These are phyloP conservation scores for Plasmodium vivax DNA, from an alignment of 169 alveolate genomes.

Conservation along the genomic window DNA sequence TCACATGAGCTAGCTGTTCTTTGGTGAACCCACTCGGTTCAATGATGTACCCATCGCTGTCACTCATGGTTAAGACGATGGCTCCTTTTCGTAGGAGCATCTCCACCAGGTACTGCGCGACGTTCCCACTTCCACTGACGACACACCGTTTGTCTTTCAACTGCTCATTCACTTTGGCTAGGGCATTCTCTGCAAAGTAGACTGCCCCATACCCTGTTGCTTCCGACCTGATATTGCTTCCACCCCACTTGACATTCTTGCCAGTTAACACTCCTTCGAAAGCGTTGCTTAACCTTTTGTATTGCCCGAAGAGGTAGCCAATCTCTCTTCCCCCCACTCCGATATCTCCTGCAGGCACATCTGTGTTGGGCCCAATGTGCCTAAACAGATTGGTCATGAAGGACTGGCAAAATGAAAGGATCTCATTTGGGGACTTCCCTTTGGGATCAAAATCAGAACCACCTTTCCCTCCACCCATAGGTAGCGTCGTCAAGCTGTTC, in stretches of 20 bases:
- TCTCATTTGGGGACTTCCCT: conserved; percentile 87
- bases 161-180: conserved; percentile 59
- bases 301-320: conserved; percentile 90
- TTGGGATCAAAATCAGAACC: conserved; percentile 92
- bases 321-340: conserved; percentile 91
- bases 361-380: conserved; percentile 88
- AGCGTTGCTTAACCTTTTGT: conserved; percentile 80
- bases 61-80: conserved; percentile 85
- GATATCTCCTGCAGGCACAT: conserved; percentile 92
- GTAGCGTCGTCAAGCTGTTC: conserved; percentile 88
- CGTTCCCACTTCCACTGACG: conserved; percentile 91
- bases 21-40: conserved; percentile 84
- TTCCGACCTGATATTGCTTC: conserved; percentile 88
- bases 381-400: conserved; percentile 83
- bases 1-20: conserved; percentile 78
- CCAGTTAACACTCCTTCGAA: conserved; percentile 90
- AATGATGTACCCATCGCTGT: conserved; percentile 82
- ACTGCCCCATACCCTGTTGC: conserved; percentile 92
- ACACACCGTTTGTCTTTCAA: conserved; percentile 80
- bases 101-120: conserved; percentile 87
- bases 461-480: conserved; percentile 92
- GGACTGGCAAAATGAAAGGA: conserved; percentile 85
- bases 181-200: conserved; percentile 83
- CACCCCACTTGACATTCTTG: conserved; percentile 88
- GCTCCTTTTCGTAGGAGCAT: conserved; percentile 88